phyloP scores from a whole-genome alignment of 495 filamentous ascomycete species.

The Trichoderma reesei region DNA sequence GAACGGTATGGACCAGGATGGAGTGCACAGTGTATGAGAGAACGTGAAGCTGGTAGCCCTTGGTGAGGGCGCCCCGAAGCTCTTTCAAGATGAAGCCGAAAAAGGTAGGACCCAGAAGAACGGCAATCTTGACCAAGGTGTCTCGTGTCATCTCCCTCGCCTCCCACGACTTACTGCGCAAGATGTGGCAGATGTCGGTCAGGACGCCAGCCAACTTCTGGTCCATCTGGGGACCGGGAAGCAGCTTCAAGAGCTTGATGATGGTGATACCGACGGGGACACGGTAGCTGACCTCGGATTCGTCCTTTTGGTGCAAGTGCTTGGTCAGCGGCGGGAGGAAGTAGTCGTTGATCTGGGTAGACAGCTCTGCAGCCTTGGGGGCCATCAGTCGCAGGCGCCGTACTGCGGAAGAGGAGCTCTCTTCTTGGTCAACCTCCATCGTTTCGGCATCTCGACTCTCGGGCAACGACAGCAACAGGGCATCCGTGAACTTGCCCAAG shows the following conservation, averaged over 20 bases:
- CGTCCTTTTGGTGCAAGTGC: constrained; percentile 89
- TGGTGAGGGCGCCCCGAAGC: constrained; percentile 65
- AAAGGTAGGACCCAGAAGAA: constrained; percentile 67
- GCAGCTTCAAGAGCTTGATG: constrained; percentile 72
- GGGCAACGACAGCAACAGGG: constrained; percentile 45
- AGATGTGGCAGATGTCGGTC: constrained; percentile 83
- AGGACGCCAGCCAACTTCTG: constrained; percentile 70
- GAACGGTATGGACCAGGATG: constrained; percentile 65
- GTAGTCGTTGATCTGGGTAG: constrained; percentile 59
- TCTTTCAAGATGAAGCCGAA: constrained; percentile 92
- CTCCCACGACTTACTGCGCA: constrained; percentile 81
- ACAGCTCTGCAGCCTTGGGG: constrained; percentile 59
- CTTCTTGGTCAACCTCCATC: constrained; percentile 31
- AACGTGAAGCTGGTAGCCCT: constrained; percentile 90
- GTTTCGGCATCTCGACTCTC: constrained; percentile 17
- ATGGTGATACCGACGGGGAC: constrained; percentile 78
- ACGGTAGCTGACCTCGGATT: constrained; percentile 82
- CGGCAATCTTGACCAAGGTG: constrained; percentile 72
- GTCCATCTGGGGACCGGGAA: constrained; percentile 61
- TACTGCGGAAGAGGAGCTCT: constrained; percentile 12
- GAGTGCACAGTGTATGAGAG: constrained; percentile 92
- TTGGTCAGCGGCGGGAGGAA: constrained; percentile 66
- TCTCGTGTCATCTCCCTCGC: constrained; percentile 83
- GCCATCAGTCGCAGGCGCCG: constrained; percentile 51
- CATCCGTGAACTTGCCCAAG: constrained; percentile 69